phyloP scores from a whole-genome alignment of 2,329 filamentous ascomycete species.

The Claviceps arundinis region DNA sequence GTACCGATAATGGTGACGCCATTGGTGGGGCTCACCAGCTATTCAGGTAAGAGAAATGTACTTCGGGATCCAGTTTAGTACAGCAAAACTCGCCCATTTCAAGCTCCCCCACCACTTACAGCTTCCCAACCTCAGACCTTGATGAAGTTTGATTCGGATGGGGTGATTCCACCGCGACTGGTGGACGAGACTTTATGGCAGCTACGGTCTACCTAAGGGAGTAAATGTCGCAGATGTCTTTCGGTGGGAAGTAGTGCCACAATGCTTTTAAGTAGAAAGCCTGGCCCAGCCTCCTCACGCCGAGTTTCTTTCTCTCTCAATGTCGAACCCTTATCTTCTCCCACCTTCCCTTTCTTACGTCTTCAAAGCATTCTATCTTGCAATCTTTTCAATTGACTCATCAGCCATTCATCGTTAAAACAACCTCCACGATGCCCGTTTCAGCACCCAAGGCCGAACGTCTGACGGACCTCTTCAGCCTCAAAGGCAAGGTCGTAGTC shows the following conservation, averaged over 20 bases:
- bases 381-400: not conserved
- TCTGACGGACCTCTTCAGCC: conserved; percentile 54
- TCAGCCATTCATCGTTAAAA: not conserved
- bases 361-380: too few relatives aligned
- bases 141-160: not conserved
- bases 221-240: not conserved
- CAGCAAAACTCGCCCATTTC: not conserved
- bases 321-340: not conserved
- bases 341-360: not conserved
- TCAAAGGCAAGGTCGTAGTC: conserved; percentile 61
- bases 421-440: conserved; percentile 35
- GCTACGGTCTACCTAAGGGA: not conserved
- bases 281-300: not conserved
- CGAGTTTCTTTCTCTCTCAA: not conserved
- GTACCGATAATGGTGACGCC: conserved; percentile 1
- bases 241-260: not conserved
- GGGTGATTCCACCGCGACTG: not conserved
- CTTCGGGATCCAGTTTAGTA: not conserved
- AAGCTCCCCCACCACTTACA: not conserved
- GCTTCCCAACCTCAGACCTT: not conserved
- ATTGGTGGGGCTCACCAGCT: conserved; percentile 3
- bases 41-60: not conserved
- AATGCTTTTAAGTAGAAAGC: not conserved
- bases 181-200: not conserved
- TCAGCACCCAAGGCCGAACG: conserved; percentile 41